Percentiles rank a stretch among this genome's conserved stretches.
These are phyloP conservation scores for Penicillium sp. DNA, from an alignment of 2,329 filamentous ascomycete species.

Conservation along the genomic window DNA sequence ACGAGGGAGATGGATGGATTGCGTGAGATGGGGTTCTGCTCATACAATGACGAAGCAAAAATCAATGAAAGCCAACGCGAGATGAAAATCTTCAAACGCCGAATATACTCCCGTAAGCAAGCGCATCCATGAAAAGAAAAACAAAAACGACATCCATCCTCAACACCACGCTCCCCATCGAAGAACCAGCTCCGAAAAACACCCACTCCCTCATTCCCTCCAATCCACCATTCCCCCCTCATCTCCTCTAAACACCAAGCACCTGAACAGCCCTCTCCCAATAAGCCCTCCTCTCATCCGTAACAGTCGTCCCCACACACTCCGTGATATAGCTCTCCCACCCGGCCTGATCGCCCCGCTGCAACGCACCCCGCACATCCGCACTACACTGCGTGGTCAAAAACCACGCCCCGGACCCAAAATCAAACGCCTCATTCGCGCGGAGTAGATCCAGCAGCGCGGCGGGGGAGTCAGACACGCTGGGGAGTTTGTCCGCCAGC, in stretches of 20 bases:
- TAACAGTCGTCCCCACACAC: constrained; percentile 57
- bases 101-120: background rate
- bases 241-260: constrained; percentile 33
- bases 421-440: constrained; percentile 52
- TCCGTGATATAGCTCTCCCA: constrained; percentile 56
- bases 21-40: too few species aligned
- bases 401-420: constrained; percentile 65
- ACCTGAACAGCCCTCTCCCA: constrained; percentile 53
- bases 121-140: too few species aligned
- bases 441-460: constrained; percentile 55
- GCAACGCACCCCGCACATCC: constrained; percentile 48
- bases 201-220: background rate
- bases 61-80: too few species aligned
- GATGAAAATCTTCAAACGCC: background rate
- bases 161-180: background rate
- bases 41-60: too few species aligned
- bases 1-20: too few species aligned
- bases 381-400: constrained; percentile 56
- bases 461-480: constrained; percentile 42
- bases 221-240: background rate
- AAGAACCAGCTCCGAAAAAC: constrained; percentile 15
- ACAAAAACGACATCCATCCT: too few species aligned
- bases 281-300: constrained; percentile 49
- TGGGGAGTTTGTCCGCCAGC: constrained; percentile 39
- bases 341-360: constrained; percentile 50